Percentiles rank a stretch among this genome's conserved stretches.
Evolutionary conservation across 2,329 filamentous ascomycete species (phyloP).

Genomic region (Ilyonectria sp.): DNA sequence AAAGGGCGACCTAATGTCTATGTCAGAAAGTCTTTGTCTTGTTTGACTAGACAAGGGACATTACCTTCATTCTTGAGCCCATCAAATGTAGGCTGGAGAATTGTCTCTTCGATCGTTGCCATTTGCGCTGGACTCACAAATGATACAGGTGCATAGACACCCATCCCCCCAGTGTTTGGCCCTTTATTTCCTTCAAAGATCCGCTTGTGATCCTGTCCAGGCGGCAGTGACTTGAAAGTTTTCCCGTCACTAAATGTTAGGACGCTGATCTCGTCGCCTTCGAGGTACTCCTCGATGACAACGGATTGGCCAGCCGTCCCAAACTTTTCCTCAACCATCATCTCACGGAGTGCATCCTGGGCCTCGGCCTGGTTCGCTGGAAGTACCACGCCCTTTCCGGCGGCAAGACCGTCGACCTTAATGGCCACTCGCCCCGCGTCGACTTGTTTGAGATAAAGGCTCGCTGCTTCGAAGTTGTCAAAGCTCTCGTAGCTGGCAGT

Average conservation of each 20-base stretch:
- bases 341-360: constrained; percentile 73
- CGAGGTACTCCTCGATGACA: constrained; percentile 80
- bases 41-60: too few relatives aligned
- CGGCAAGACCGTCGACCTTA: constrained; percentile 82
- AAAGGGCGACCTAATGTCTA: neutral
- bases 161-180: constrained; percentile 83
- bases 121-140: constrained; percentile 66
- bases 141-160: constrained; percentile 78
- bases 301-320: constrained; percentile 77
- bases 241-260: constrained; percentile 78
- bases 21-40: too few relatives aligned
- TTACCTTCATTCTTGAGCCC: constrained; percentile 71
- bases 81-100: constrained; percentile 75
- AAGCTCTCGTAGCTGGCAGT: constrained; percentile 83
- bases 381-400: constrained; percentile 74
- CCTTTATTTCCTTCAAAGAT: constrained; percentile 78
- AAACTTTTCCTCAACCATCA: constrained; percentile 79
- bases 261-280: constrained; percentile 79
- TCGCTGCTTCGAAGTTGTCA: constrained; percentile 70
- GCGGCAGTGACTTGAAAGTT: constrained; percentile 75
- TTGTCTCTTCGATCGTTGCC: constrained; percentile 68
- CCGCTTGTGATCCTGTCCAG: constrained; percentile 82
- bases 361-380: constrained; percentile 69
- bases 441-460: constrained; percentile 72
- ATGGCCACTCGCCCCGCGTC: constrained; percentile 74